phyloP scores from a whole-genome alignment of 179 eudicot genomes.

The Silene noctiflora region DNA sequence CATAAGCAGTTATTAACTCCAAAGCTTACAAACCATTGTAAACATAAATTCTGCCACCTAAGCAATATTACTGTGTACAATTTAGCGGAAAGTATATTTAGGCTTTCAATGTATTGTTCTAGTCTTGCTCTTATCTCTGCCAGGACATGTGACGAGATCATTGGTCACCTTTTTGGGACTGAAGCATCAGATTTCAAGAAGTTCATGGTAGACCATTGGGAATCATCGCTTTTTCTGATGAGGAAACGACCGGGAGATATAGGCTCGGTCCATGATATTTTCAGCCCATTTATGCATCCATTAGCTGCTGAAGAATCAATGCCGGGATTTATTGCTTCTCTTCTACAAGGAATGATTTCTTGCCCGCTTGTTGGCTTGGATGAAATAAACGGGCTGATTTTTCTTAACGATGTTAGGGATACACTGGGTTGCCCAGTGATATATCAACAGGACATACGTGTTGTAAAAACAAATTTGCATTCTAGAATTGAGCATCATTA shows the following conservation, averaged over 20 bases:
- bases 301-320: constrained; percentile 33
- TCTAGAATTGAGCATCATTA: constrained; percentile 54
- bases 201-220: constrained; percentile 66
- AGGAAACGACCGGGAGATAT: constrained; percentile 28
- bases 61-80: constrained; percentile 44
- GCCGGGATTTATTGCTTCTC: constrained; percentile 38
- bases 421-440: constrained; percentile 56
- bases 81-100: constrained; percentile 66
- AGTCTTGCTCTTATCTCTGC: constrained; percentile 13
- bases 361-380: constrained; percentile 66
- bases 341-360: constrained; percentile 53
- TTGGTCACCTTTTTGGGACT: constrained; percentile 44
- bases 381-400: constrained; percentile 51
- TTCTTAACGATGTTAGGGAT: constrained; percentile 45
- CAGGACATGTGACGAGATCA: constrained; percentile 29
- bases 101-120: constrained; percentile 50
- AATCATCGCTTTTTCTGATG: constrained; percentile 52
- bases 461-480: constrained; percentile 44
- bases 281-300: constrained; percentile 40
- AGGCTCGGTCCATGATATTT: constrained; percentile 30
- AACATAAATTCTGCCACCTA: constrained; percentile 25
- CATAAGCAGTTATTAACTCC: constrained; percentile 36
- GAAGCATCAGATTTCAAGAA: constrained; percentile 32
- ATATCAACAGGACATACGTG: constrained; percentile 82
- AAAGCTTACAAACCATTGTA: constrained; percentile 18